Conservation (phyloP, 192 early-diverging fungal genomes). For the Fimicolochytrium jonesii region DNA sequence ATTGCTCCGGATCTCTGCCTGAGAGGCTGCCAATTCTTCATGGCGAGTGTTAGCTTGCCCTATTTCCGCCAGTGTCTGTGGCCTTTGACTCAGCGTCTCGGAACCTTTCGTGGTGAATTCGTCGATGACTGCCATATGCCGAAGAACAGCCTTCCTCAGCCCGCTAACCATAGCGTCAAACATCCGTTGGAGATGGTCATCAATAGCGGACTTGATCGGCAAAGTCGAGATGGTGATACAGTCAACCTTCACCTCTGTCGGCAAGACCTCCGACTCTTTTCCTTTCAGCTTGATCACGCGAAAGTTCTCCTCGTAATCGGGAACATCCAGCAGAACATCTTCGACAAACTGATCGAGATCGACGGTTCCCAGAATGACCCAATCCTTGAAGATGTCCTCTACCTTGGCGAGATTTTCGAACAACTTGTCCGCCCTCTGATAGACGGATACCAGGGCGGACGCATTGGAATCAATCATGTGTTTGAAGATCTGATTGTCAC, state of each 20-base stretch:
- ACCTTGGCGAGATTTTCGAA: slow-evolving; percentile 47
- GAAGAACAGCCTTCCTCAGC: slow-evolving; percentile 32
- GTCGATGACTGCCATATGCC: slow-evolving; percentile 40
- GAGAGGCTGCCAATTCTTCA: slow-evolving; percentile 43
- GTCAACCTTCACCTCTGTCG: slow-evolving; percentile 42
- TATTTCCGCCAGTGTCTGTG: slow-evolving; percentile 51
- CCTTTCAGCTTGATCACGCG: slow-evolving; percentile 51
- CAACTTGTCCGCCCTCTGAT: slow-evolving; percentile 46
- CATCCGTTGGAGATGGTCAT: slow-evolving; percentile 54
- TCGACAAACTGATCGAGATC: slow-evolving; percentile 48
- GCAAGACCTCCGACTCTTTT: slow-evolving; percentile 55
- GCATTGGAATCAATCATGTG: slow-evolving; percentile 47
- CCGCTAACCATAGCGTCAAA: slow-evolving; percentile 47
- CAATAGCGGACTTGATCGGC: slow-evolving; percentile 55
- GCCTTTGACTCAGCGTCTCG: slow-evolving; percentile 41
- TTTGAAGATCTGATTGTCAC: slow-evolving; percentile 39
- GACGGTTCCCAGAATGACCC: slow-evolving; percentile 52
- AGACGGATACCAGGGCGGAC: slow-evolving; percentile 40
- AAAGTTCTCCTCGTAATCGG: slow-evolving; percentile 54
- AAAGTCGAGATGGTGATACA: slow-evolving; percentile 51
- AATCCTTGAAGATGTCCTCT: slow-evolving; percentile 52
- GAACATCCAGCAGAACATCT: slow-evolving; percentile 35
- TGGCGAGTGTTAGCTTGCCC: slow-evolving; percentile 49
- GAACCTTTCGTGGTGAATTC: slow-evolving; percentile 47
- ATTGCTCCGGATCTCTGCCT: slow-evolving; percentile 36